These are phyloP conservation scores for Orbilia oligospora DNA, from an alignment of 2,329 filamentous ascomycete genomes.

Conservation along the genomic window DNA sequence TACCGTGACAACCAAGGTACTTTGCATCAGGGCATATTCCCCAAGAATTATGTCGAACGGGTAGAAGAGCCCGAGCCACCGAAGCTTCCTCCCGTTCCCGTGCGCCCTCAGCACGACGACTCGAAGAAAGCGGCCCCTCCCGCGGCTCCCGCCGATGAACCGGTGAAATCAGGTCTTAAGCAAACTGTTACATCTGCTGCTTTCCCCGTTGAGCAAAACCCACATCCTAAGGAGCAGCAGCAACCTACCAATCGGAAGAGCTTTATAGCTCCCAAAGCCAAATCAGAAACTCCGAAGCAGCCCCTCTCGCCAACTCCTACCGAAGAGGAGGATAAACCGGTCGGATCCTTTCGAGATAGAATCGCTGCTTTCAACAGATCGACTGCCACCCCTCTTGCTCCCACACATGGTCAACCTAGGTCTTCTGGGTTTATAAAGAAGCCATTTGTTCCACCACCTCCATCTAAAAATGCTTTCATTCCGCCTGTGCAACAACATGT, in stretches of 20 bases:
- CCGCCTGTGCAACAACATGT: slow-evolving; percentile 80
- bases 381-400: slow-evolving; percentile 85
- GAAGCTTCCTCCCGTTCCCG: slow-evolving; percentile 58
- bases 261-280: slow-evolving; percentile 58
- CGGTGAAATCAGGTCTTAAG: slow-evolving; percentile 7
- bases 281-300: slow-evolving; percentile 61
- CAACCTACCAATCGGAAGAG: slow-evolving; percentile 38
- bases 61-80: slow-evolving; percentile 61
- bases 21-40: slow-evolving; percentile 89
- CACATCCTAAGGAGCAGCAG: slow-evolving; percentile 12
- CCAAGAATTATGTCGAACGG: slow-evolving; percentile 92
- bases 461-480: slow-evolving; percentile 90
- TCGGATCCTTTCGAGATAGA: slow-evolving; percentile 86
- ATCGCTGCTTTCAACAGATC: slow-evolving; percentile 98
- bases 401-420: slow-evolving; percentile 77
- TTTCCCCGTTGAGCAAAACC: slow-evolving; percentile 26
- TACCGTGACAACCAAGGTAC: slow-evolving; percentile 82
- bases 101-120: slow-evolving; percentile 62
- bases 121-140: slow-evolving; percentile 33
- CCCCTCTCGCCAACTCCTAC: slow-evolving; percentile 34
- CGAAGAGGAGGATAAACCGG: slow-evolving; percentile 46
- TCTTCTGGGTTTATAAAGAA: slow-evolving; percentile 87
- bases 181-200: neutral
- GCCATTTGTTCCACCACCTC: slow-evolving; percentile 94
- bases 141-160: slow-evolving; percentile 30